phyloP scores from a whole-genome alignment of 768 basidiomycete species.

The Phaffia australis region DNA sequence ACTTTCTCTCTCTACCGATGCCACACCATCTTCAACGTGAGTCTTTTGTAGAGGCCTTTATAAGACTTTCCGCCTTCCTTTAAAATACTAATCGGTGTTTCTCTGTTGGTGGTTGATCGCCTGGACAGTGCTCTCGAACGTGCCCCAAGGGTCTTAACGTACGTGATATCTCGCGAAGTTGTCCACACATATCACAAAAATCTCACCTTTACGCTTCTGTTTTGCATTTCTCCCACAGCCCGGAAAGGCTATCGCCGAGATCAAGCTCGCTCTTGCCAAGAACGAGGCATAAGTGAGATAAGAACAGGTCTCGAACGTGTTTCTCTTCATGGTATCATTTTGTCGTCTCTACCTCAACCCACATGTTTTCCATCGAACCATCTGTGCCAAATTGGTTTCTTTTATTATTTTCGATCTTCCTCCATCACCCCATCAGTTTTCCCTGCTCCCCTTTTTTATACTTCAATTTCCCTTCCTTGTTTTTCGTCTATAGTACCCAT shows the following conservation, averaged over 20 bases:
- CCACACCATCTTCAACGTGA: constrained; percentile 52
- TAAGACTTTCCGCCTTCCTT: background rate
- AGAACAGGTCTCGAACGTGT: background rate
- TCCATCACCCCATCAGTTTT: constrained; percentile 39
- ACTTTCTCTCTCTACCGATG: constrained; percentile 93
- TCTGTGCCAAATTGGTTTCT: background rate
- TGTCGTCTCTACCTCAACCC: background rate
- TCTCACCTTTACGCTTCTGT: background rate
- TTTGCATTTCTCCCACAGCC: constrained; percentile 38
- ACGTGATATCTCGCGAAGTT: background rate
- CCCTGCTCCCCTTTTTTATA: constrained; percentile 26
- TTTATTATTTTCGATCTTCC: constrained; percentile 35
- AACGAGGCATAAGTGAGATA: constrained; percentile 4
- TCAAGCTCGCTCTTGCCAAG: constrained; percentile 59
- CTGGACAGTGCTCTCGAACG: constrained; percentile 56
- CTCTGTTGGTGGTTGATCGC: constrained; percentile 35
- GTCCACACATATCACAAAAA: background rate
- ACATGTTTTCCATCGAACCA: constrained; percentile 6
- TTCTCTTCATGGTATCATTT: background rate
- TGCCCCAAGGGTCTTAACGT: constrained; percentile 88
- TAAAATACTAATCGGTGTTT: constrained; percentile 7
- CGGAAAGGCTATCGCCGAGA: constrained; percentile 79
- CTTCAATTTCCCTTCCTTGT: background rate
- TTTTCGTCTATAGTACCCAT: background rate
- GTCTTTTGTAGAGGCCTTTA: background rate